Base-by-base conservation (phyloP, 2,329 filamentous ascomycete genomes). In the Rutstroemia sp. region DNA sequence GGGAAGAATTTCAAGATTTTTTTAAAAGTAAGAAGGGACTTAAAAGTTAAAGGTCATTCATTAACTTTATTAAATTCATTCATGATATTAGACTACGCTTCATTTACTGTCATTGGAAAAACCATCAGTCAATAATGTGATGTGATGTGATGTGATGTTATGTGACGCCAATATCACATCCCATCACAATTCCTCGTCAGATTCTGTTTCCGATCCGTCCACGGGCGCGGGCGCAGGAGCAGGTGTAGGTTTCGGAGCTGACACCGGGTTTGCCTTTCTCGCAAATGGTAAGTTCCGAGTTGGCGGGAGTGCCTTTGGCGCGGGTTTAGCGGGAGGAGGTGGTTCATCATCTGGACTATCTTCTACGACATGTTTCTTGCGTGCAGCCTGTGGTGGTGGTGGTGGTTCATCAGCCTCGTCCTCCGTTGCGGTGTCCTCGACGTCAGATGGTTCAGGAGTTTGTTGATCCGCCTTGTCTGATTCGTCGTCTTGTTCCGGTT, bases 201-300 rank as follows among this genome's bases (percentile, higher is more conserved):
- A 66, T 48, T 68, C 67, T 2, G 67, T 68, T 21, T 66, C 67
- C 30, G 63, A 67, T n/a, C 60, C 64, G 19, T 63, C 63, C 21
- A 38, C 49, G 14, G 46, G 39, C 2, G 19, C 19, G 14, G 52
- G 37, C 2, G 49, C 56, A 21, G 57, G 37, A 44, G 23, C 18
- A 12, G 44, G 10, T 53, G 25, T 30, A 47, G 56, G 52, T 50
- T 59, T 58, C 7, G 58, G 27, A 14, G 57, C 23, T 45, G 47
- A 16, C 30, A 38, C 42, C 10, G 34, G 10, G 47, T 44, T n/a
- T 47, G 34, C 14, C 47, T 64, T 66, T 21, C 53, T 58, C 8
- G 58, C 42, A 48, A 67, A 64, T 5, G 64, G 62, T 18, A 65
- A 38, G 27, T 58, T 55, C 49, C 62, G 49, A 48, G 54, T 59